These are phyloP conservation scores for Tetracladium maxilliforme DNA, from an alignment of 2,329 filamentous ascomycete species.

Conservation along the genomic window DNA sequence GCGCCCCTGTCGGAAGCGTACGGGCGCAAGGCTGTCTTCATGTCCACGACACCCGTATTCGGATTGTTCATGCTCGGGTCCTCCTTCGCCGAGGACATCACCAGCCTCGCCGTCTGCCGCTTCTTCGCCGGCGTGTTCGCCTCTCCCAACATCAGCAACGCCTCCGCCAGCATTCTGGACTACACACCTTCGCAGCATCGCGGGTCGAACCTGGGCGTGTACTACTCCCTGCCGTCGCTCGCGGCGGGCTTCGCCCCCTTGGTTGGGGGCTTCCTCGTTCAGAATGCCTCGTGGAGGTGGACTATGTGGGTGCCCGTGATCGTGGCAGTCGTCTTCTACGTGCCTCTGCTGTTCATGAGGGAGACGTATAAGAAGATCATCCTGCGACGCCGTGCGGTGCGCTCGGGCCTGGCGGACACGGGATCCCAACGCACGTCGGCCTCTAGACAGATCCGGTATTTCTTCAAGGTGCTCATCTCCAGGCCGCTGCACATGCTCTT, in stretches of 20 bases:
- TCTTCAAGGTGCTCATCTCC: too few relatives aligned
- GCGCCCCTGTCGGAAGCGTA: slow-evolving; percentile 44
- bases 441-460: too few relatives aligned
- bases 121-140: slow-evolving; percentile 40
- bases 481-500: slow-evolving; percentile 42
- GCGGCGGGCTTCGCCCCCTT: slow-evolving; percentile 15
- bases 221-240: neutral
- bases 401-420: too few relatives aligned
- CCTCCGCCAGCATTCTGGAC: neutral
- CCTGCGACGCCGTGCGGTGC: slow-evolving; percentile 20
- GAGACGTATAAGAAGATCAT: slow-evolving; percentile 42
- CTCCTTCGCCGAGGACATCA: slow-evolving; percentile 28
- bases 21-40: slow-evolving; percentile 34
- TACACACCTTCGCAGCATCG: slow-evolving; percentile 9
- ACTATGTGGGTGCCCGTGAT: slow-evolving; percentile 26
- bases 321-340: slow-evolving; percentile 18
- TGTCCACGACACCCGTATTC: slow-evolving; percentile 31
- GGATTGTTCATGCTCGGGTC: slow-evolving; percentile 22
- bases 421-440: slow-evolving; percentile 12
- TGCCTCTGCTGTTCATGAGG: slow-evolving; percentile 23
- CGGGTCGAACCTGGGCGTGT: slow-evolving; percentile 25
- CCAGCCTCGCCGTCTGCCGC: slow-evolving; percentile 36
- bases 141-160: slow-evolving; percentile 26
- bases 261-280: slow-evolving; percentile 24
- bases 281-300: slow-evolving; percentile 24